These are phyloP conservation scores for Hypoxylon sp. DNA, from an alignment of 2,329 filamentous ascomycete genomes.

Conservation along the genomic window DNA sequence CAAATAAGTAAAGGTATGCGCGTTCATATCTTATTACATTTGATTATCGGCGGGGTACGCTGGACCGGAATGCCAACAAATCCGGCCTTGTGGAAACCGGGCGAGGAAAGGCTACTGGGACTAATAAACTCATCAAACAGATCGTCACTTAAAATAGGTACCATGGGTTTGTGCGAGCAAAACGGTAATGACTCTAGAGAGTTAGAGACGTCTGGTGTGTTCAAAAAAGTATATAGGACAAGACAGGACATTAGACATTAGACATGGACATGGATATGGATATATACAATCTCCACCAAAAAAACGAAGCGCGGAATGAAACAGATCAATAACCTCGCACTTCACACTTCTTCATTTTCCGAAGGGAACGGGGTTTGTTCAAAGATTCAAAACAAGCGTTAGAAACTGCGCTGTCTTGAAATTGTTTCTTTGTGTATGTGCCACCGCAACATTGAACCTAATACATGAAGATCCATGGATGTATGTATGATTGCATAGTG, in stretches of 20 bases:
- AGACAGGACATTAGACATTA: not conserved
- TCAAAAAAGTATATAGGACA: not conserved
- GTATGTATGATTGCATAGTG: constrained; percentile 27
- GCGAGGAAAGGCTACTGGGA: constrained; percentile 5
- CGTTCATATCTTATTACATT: constrained; percentile 10
- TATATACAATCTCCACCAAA: constrained; percentile 27
- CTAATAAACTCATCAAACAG: constrained; percentile 13
- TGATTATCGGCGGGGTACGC: constrained; percentile 22
- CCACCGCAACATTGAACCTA: constrained; percentile 25
- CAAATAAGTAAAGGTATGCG: constrained; percentile 1
- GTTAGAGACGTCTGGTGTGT: constrained; percentile 17
- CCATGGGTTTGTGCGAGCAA: constrained; percentile 14
- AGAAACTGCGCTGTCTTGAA: constrained; percentile 34
- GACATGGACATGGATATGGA: not conserved
- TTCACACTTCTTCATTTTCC: constrained; percentile 13
- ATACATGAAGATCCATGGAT: constrained; percentile 24
- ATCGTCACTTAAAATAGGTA: constrained; percentile 17
- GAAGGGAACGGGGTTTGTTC: constrained; percentile 22
- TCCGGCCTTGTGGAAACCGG: constrained; percentile 20
- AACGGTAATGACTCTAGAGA: constrained; percentile 12
- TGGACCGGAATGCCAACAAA: constrained; percentile 16
- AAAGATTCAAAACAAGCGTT: constrained; percentile 24
- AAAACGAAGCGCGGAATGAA: constrained; percentile 36
- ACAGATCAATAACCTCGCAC: constrained; percentile 33
- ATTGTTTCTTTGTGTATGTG: constrained; percentile 35